Evolutionary conservation across 2,329 filamentous ascomycete species (phyloP), one percentile per base, ranked within the genome.

Genomic region (Aureobasidium lini): DNA sequence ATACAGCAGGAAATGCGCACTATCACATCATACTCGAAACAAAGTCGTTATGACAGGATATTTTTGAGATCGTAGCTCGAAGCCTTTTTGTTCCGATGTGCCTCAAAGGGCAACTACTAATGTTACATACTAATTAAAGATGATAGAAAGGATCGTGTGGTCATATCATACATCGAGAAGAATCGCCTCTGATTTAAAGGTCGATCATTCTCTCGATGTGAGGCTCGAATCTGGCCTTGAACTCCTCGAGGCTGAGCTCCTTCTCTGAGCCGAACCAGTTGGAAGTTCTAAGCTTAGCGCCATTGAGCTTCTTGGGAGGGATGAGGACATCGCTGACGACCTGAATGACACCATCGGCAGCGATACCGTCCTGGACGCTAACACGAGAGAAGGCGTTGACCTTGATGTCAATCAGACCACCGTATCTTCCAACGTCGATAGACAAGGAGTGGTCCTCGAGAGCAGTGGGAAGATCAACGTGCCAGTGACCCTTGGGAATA

Each of bases 271-370:
- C 62, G 74, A 75, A 78, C 31, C 70, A 64, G 44, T 71, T 69
- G 53, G 67, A 69, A 0, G 68, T 70, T 49, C 63, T 65, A 47
- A 28, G 66, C 64, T 60, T 70, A 65, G 60, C 40, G 13, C 68
- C 69, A 29, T 73, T 73, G 65, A 77, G 68, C 62, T 79, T 79
- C 73, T 82, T 84, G 1, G 90, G 89, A 43, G 92, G 92, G 63
- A 96, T 84, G 60, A 95, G 75, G 0, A 96, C 84, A 60, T 80
- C 80, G 49, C 81, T 79, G 0, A 94, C 78, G 15, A 93, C 84
- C 60, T 96, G 92, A 39, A 95, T 82, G 13, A 93, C 90, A 34
- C 92, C 92, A 69, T 96, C 89, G 67, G 80, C 82, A 0, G 86
- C 88, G 59, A 94, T 72, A 0, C 79, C 86, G 69, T 96, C 90